Base-by-base conservation (phyloP, 2,329 filamentous ascomycete species). In the Aspergillus viridinutans region DNA sequence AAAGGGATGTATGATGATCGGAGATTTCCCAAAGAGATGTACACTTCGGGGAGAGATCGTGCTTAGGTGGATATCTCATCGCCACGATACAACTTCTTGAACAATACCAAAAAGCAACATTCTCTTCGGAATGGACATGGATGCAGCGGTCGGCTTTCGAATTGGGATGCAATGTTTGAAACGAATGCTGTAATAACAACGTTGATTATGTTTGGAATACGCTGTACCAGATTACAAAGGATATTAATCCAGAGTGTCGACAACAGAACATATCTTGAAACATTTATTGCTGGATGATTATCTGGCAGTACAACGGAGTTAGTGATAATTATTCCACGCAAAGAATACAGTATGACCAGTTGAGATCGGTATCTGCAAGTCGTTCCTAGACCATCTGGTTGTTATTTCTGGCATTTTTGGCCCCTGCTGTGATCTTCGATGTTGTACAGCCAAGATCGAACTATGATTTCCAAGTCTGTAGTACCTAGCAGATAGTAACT, bases 391-490 rank as follows among this genome's bases (percentile, higher is more conserved):
- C 12, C 43, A 47, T 45, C 50, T 40, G 45, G 21, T 45, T 26
- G 50, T 56, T 49, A 52, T 56, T 56, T 38, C 51, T 51, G 54
- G 23, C 50, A 32, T 25, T 35, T 51, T n/a, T 53, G 26, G 23
- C 43, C 10, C 23, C 23, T 26, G 43, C 43, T 26, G 26, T 52
- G 26, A 49, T 52, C 51, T 45, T 20, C 38, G 23, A 54, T 48
- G 57, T 55, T 53, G 55, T 42, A 61, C 55, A 55, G 59, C 61
- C 59, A 63, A 63, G 61, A 58, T 28, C 53, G 32, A 50, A 47
- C 59, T 61, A 59, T 63, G 45, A 51, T 35, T 43, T 58, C 53
- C 53, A 54, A 56, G 54, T 57, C 52, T 52, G 56, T 55, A 38
- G 7, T 40, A n/a, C n/a, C n/a, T n/a, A 14, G 14, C 32, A n/a